Percentiles rank a stretch among this genome's conserved stretches.
These are phyloP conservation scores for Cryptosporidium tyzzeri DNA, from an alignment of 169 alveolate species.

Conservation along the genomic window DNA sequence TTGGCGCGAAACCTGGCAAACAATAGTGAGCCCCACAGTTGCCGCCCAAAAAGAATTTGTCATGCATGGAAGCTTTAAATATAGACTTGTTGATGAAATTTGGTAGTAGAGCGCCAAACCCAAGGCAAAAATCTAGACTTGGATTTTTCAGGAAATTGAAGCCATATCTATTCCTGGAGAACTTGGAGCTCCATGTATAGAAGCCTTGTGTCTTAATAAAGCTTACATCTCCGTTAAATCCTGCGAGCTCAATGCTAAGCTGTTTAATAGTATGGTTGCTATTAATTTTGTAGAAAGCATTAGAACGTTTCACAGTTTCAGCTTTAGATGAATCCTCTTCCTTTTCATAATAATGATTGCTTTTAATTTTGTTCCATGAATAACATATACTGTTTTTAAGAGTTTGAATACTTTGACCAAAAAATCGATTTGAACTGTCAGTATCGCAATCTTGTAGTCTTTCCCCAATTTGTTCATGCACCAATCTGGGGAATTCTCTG, in stretches of 20 bases:
- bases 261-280: constrained; percentile 6
- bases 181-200: constrained; percentile 41
- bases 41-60: constrained; percentile 67
- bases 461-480: background rate
- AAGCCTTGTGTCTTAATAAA: constrained; percentile 46
- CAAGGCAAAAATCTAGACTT: constrained; percentile 12
- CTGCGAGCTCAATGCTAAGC: constrained; percentile 58
- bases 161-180: background rate
- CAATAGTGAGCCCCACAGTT: constrained; percentile 58
- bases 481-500: constrained; percentile 15
- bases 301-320: background rate
- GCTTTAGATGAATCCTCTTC: background rate
- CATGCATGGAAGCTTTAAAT: constrained; percentile 32
- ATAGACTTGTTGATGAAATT: background rate
- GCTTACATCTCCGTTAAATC: constrained; percentile 44
- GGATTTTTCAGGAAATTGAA: constrained; percentile 10
- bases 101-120: constrained; percentile 51
- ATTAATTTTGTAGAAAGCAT: background rate
- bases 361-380: constrained; percentile 54
- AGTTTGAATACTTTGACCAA: background rate
- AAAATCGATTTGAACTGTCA: background rate
- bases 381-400: constrained; percentile 52
- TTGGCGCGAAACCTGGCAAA: constrained; percentile 55
- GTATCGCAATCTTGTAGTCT: background rate
- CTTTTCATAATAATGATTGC: background rate